Evolutionary conservation across 2,329 filamentous ascomycete genomes (phyloP), one percentile per base, ranked within the genome.

Genomic region (Xylaria multiplex): DNA sequence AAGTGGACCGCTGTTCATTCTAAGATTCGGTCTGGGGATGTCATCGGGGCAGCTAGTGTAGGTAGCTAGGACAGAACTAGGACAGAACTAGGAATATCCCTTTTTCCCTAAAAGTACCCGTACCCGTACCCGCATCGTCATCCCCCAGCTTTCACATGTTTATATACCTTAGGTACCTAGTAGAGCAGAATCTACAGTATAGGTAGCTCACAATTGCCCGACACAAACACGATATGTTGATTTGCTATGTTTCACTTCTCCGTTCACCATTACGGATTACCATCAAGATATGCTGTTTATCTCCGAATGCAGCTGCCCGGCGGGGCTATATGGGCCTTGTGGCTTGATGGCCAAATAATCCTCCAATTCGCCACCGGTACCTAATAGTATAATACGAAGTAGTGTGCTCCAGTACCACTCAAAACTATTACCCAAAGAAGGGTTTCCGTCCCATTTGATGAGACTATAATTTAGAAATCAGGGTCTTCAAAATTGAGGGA

Each of bases 1-100:
- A 43, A 35, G 49, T 54, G 54, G 46, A 37, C 35, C 35, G 22
- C 35, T 49, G 59, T 45, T 45, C 32, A 42, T 64, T 55, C 52
- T 65, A 46, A 59, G 57, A 61, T 61, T 57, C 52, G 57, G 59
- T 66, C 64, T 59, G 56, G 55, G 64, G 56, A 60, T 64, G 32
- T 53, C 52, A 54, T 54, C 16, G 62, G 48, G 55, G 50, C 37
- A 43, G 27, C 60, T 13, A 37, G 8, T 37, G 27, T 27, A 27
- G 27, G 19, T 19, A 19, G 19, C 27, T 27, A 27, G 27, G 27
- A 27, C 27, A 27, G 24, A 50, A 30, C 27, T 27, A 27, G 27
- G 27, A 27, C 27, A 27, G 24, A 50, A 30, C 60, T 30, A 32
- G 48, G 53, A 43, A 58, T 46, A 55, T 59, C 55, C 49, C 42